Conservation (phyloP, 768 basidiomycete species). For the Psilocybe cyanescens region DNA sequence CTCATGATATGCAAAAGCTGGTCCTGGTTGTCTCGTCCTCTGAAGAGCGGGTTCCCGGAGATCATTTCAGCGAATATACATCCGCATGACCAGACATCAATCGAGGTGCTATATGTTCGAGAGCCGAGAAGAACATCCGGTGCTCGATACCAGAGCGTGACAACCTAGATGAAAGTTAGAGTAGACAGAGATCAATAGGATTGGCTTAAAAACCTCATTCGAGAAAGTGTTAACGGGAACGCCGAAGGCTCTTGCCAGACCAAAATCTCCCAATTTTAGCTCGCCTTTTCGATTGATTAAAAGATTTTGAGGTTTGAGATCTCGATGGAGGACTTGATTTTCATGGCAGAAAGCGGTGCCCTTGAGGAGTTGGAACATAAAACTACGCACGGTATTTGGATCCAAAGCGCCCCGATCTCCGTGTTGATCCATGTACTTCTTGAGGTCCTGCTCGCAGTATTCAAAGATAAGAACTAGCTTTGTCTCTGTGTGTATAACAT, state of each 20-base stretch:
- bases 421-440: constrained; percentile 99
- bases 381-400: constrained; percentile 87
- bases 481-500: constrained; percentile 98
- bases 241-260: constrained; percentile 95
- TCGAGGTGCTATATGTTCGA: constrained; percentile 96
- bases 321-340: constrained; percentile 96
- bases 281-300: constrained; percentile 98
- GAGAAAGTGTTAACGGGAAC: constrained; percentile 99
- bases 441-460: constrained; percentile 97
- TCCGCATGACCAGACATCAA: constrained; percentile 98
- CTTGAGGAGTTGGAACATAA: constrained; percentile 97
- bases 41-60: constrained; percentile 93
- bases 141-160: constrained; percentile 98
- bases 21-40: constrained; percentile 96
- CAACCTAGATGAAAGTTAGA: constrained; percentile 62
- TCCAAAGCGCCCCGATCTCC: constrained; percentile 96
- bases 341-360: constrained; percentile 99
- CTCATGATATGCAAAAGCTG: constrained; percentile 98
- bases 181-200: neutral
- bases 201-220: constrained; percentile 69
- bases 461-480: constrained; percentile 99
- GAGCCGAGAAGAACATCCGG: constrained; percentile 98
- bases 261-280: constrained; percentile 97
- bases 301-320: constrained; percentile 97
- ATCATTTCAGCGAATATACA: constrained; percentile 99